Base-by-base conservation (phyloP, 2,329 filamentous ascomycete genomes). In the Trichoderma gracile region DNA sequence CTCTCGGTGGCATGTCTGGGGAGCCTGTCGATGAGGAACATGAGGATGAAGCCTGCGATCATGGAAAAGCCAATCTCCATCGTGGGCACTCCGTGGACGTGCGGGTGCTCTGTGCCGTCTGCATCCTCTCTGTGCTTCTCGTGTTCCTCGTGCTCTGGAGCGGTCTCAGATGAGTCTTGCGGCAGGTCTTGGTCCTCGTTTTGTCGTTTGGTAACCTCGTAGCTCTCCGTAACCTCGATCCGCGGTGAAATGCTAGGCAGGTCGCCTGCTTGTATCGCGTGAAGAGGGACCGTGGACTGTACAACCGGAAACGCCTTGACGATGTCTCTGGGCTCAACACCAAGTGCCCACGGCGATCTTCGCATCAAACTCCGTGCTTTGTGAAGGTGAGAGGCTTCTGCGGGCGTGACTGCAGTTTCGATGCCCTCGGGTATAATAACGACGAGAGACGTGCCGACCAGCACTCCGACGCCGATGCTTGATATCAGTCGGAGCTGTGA, bases 401-500 rank as follows among this genome's bases (percentile, higher is more conserved):
- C 76, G 3, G 83, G 79, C 15, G 83, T 87, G 70, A 95, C 92
- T 64, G 97, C 84, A 3, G 95, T 94, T 74, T 97, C 93, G 66
- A 98, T 89, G 43, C 95, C 95, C 77, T 99, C 95, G 0, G 95
- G 95, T 72, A 99, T 97, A 73, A 99, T 98, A 38, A 99, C 93
- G 68, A 98, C 94, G 68, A 99, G 84, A 1, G 94, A 94, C 30
- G 95, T 98, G 42, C 95, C 95, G 17, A 99, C 93, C 9, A 99
- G 82, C 58, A 99, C 90, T 50, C 95, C 95, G 76, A 97, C 92
- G 60, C 95, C 95, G 74, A 98, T 86, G 64, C 93, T 93, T 23
- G 94, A 96, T 74, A 98, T 91, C 56, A 97, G 81, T 73, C 94
- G 89, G 64, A 98, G 81, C 76, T 97, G 92, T 49, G 92, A 91